These are phyloP conservation scores for Eucalyptus caleyi DNA, from an alignment of 345 rosid genomes.

Conservation along the genomic window DNA sequence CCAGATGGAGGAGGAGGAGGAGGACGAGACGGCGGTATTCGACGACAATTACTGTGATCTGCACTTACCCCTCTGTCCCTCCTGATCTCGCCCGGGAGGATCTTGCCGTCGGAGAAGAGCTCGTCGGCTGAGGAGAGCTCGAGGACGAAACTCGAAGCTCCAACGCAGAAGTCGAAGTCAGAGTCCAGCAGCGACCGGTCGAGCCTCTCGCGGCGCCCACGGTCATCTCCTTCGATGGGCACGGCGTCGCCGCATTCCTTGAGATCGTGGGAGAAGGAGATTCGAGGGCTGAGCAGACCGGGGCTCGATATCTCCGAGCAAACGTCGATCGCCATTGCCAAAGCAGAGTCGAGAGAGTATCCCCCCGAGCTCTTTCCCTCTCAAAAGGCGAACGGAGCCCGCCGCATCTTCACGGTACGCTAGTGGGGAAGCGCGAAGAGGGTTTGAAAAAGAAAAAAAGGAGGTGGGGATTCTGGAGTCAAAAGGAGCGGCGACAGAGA, in stretches of 20 bases:
- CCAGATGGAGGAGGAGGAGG: not conserved
- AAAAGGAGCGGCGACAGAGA: not conserved
- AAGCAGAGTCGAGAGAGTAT: not conserved
- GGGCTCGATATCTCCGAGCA: conserved; percentile 57
- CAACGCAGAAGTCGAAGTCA: conserved; percentile 48
- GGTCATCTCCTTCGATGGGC: conserved; percentile 9
- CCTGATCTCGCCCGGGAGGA: conserved; percentile 61
- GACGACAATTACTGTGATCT: not conserved
- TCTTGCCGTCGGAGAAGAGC: conserved; percentile 82
- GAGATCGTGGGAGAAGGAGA: conserved; percentile 69
- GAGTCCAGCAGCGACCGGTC: conserved; percentile 24
- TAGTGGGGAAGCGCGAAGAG: conserved; percentile 10
- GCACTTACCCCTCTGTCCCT: not conserved
- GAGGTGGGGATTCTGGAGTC: not conserved
- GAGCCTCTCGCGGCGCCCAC: conserved; percentile 35
- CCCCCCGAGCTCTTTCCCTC: not conserved
- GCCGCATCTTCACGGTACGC: not conserved
- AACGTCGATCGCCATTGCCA: conserved; percentile 65
- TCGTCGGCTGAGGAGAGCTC: conserved; percentile 74
- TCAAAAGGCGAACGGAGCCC: not conserved
- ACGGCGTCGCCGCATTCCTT: conserved; percentile 13
- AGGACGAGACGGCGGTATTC: not conserved
- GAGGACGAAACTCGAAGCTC: conserved; percentile 9
- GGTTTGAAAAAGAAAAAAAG: not conserved
- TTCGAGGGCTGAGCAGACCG: conserved; percentile 45